Percentiles rank a stretch among this genome's conserved stretches.
Conservation (phyloP, 108 stramenopile genomes). For the Skeletonema grethae region DNA sequence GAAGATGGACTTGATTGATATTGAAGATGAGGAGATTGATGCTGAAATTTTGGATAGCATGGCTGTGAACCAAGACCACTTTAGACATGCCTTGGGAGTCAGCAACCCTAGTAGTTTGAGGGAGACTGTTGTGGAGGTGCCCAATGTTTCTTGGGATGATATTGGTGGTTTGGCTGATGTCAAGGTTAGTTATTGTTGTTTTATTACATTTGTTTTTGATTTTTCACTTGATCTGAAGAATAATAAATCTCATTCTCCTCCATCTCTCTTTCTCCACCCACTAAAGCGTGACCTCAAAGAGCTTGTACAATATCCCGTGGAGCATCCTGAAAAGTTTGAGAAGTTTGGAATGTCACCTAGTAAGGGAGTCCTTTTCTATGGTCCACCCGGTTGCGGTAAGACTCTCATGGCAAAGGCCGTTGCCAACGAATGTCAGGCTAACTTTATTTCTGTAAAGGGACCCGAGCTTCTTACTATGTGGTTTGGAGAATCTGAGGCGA, state of each 20-base stretch:
- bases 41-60: conserved; percentile 98
- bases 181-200: conserved; percentile 96
- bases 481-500: conserved; percentile 99
- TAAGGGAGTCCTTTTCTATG: conserved; percentile 99
- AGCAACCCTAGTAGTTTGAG: conserved; percentile 98
- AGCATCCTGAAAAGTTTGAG: conserved; percentile 99
- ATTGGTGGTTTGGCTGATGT: conserved; percentile 99
- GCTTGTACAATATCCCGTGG: conserved; percentile 99
- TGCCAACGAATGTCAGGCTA: conserved; percentile 99
- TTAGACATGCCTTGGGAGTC: conserved; percentile 93
- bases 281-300: conserved; percentile 98
- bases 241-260: background rate
- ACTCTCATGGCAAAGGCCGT: conserved; percentile 99
- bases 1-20: conserved; percentile 99
- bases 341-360: conserved; percentile 99
- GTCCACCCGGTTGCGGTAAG: conserved; percentile 99
- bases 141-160: conserved; percentile 98
- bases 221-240: conserved; percentile 58
- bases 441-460: conserved; percentile 99
- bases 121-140: conserved; percentile 99
- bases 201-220: conserved; percentile 89
- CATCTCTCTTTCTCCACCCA: conserved; percentile 24
- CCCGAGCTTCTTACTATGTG: conserved; percentile 99
- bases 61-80: conserved; percentile 99
- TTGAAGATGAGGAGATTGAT: conserved; percentile 99